Percentiles rank a stretch among this genome's conserved stretches.
These are phyloP conservation scores for Teratosphaeria epicoccoides DNA, from an alignment of 2,329 filamentous ascomycete species.

Conservation along the genomic window DNA sequence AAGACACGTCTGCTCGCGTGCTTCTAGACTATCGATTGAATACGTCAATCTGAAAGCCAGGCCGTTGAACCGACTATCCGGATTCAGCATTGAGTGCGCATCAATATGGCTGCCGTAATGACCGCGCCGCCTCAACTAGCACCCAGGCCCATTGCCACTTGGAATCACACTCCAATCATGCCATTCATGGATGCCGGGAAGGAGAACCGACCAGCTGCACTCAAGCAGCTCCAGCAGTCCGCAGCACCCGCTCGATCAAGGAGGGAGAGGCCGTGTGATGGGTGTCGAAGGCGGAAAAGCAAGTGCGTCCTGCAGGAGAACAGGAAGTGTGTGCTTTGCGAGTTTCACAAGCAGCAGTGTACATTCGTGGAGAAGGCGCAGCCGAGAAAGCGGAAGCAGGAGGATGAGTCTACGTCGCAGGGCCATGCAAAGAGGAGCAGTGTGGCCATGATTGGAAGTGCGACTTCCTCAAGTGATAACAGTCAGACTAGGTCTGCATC, in stretches of 20 bases:
- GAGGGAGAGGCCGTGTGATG: constrained; percentile 48
- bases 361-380: constrained; percentile 67
- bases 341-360: constrained; percentile 67
- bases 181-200: constrained; percentile 30
- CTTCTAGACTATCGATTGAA: not conserved
- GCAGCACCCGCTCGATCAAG: constrained; percentile 16
- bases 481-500: not conserved
- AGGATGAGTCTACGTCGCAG: constrained; percentile 37
- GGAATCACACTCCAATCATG: constrained; percentile 26
- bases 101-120: constrained; percentile 38
- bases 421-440: constrained; percentile 15
- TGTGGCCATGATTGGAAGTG: not conserved
- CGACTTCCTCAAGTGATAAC: not conserved
- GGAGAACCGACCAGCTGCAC: constrained; percentile 29
- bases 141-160: constrained; percentile 37
- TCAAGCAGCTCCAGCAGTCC: constrained; percentile 23
- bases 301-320: constrained; percentile 72
- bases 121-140: constrained; percentile 36
- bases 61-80: not conserved
- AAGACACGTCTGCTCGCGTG: not conserved
- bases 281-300: constrained; percentile 61
- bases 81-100: not conserved
- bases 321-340: constrained; percentile 62
- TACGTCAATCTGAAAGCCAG: not conserved
- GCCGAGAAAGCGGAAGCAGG: constrained; percentile 69